Conservation (phyloP, 1,139 yeast species). For the Debaryomyces nepalensis region DNA sequence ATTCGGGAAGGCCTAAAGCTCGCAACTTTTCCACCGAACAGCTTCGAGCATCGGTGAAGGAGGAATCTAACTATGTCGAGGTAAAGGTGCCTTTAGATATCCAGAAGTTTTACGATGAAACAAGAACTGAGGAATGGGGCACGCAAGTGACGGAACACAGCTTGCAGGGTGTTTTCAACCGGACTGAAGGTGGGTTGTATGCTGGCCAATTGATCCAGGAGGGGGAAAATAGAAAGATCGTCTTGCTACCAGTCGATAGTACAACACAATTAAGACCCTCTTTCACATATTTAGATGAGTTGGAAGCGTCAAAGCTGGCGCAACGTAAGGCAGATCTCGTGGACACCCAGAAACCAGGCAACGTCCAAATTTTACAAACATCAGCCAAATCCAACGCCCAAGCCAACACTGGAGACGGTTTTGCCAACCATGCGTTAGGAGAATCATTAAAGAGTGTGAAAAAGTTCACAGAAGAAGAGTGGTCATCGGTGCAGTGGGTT, state of each 20-base stretch:
- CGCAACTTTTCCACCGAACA: conserved; percentile 51
- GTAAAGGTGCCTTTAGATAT: conserved; percentile 75
- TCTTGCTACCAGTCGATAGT: conserved; percentile 67
- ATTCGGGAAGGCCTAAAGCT: conserved; percentile 66
- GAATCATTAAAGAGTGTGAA: conserved; percentile 80
- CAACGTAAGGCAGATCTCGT: conserved; percentile 28
- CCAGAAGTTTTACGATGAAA: conserved; percentile 62
- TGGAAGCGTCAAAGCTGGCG: conserved; percentile 35
- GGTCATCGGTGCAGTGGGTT: conserved; percentile 54
- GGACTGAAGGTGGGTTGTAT: conserved; percentile 56
- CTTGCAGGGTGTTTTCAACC: conserved; percentile 68
- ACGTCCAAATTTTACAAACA: conserved; percentile 50
- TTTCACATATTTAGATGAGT: conserved; percentile 73
- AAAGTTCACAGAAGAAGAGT: conserved; percentile 74
- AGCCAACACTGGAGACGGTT: conserved; percentile 78
- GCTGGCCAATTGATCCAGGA: conserved; percentile 36
- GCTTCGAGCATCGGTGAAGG: conserved; percentile 62
- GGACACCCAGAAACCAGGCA: conserved; percentile 41
- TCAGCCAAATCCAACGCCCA: conserved; percentile 55
- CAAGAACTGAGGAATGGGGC: conserved; percentile 67
- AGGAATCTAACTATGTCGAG: conserved; percentile 59
- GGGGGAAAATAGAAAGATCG: conserved; percentile 44
- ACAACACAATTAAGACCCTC: conserved; percentile 82
- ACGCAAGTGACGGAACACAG: conserved; percentile 61
- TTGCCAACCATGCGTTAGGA: conserved; percentile 66